These are phyloP conservation scores for Hemisphaericaspora nanyangensis DNA, from an alignment of 805 yeast genomes.

Conservation along the genomic window DNA sequence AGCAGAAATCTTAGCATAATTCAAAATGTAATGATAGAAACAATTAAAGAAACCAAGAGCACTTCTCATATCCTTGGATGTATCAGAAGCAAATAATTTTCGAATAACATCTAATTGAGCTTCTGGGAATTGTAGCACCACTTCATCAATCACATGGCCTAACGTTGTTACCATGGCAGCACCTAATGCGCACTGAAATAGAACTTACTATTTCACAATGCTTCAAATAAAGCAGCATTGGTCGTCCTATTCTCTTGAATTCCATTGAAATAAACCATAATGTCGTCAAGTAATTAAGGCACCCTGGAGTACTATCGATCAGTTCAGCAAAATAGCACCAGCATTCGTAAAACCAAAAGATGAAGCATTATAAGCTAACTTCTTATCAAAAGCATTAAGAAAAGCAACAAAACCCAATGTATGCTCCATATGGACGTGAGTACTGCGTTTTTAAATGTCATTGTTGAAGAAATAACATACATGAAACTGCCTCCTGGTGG, in stretches of 20 bases:
- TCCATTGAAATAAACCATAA: neutral
- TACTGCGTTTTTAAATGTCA: too few species aligned
- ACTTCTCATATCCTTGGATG: neutral
- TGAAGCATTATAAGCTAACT: neutral
- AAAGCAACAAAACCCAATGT: too few species aligned
- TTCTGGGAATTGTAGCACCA: neutral
- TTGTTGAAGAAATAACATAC: too few species aligned
- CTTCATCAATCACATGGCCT: neutral
- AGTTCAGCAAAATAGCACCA: constrained; percentile 1
- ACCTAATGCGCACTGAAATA: constrained; percentile 1
- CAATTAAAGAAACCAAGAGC: constrained; percentile 1
- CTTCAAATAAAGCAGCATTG: neutral
- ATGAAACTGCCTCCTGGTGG: too few species aligned
- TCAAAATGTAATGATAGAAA: neutral
- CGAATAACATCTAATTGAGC: neutral
- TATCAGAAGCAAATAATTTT: neutral
- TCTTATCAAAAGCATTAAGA: constrained; percentile 1
- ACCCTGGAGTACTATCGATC: neutral
- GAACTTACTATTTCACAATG: neutral
- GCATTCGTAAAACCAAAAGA: constrained; percentile 4
- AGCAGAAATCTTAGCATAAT: neutral
- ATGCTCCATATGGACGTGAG: too few species aligned
- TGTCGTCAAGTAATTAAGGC: constrained; percentile 1
- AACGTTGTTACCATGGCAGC: neutral
- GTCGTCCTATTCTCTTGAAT: neutral